phyloP scores from a whole-genome alignment of 805 yeast genomes.

The Saturnispora halmiae region DNA sequence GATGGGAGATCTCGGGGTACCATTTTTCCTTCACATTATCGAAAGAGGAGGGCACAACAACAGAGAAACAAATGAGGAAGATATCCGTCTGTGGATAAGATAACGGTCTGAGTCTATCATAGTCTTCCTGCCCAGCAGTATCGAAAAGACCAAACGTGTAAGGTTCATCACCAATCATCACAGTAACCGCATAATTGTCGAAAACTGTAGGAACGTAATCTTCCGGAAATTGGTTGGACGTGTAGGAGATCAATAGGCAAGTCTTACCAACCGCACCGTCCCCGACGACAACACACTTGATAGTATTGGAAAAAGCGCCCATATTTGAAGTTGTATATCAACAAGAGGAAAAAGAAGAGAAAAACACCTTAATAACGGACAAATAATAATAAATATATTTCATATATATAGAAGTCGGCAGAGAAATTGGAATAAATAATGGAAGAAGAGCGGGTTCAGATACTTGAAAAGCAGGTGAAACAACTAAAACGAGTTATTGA shows the following conservation, averaged over 20 bases:
- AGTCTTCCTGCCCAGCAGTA: conserved; percentile 99
- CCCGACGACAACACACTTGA: conserved; percentile 97
- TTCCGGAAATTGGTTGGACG: conserved; percentile 94
- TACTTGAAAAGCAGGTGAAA: conserved; percentile 1
- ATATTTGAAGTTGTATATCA: background rate
- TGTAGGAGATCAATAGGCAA: conserved; percentile 88
- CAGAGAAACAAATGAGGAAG: conserved; percentile 90
- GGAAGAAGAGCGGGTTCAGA: no score
- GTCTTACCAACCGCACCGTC: conserved; percentile 99
- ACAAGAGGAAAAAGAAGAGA: background rate
- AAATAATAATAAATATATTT: no score
- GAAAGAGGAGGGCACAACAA: conserved; percentile 93
- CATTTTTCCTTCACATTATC: conserved; percentile 97
- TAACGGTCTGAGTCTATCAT: conserved; percentile 92
- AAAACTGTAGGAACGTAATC: conserved; percentile 99
- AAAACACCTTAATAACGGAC: no score
- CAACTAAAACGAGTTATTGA: conserved; percentile 4
- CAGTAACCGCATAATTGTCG: conserved; percentile 90
- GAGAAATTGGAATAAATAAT: no score
- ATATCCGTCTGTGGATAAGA: conserved; percentile 97
- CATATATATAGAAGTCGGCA: no score
- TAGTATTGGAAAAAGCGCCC: conserved; percentile 27
- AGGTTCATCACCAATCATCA: conserved; percentile 96
- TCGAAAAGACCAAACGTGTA: conserved; percentile 95
- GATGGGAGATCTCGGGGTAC: conserved; percentile 96